Base-by-base conservation (phyloP, 306 rosid species). In the Ormosia emarginata region DNA sequence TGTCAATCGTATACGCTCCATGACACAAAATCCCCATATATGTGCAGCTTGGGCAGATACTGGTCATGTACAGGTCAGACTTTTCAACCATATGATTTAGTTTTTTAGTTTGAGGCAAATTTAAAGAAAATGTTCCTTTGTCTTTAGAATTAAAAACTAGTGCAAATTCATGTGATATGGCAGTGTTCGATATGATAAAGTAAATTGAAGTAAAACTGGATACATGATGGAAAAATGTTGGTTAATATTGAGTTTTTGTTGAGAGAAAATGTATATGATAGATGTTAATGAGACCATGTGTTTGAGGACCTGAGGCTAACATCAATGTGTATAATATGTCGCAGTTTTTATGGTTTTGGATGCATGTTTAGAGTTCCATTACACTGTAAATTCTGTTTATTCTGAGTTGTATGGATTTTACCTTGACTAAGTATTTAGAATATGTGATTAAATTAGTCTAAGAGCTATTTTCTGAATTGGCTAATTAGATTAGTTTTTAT, bases 31-130 rank as follows among this genome's bases (percentile, higher is more conserved):
- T 71, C 97, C 98, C 24, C 94, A 90, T 59, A 92, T 93, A 70
- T 95, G 93, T 89, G 99, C 99, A 71, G 85, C 96, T 74, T 95
- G 99, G 99, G 89, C 91, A 15, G 99, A 95, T 81, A 76, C 84
- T 52, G 96, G 98, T 86, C 81, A 83, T 82, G 94, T 92, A 44
- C 94, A 95, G 97, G 99, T 95, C 39, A 73, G 89, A 75, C 47
- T 84, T 82, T 37, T 56, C 50, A 40, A 37, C 56, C 57, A 52
- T 46, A 52, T 36, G 32, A 53, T 46, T 55, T 79, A 2, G 47
- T 65, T 79, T 79, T 44, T 12, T 10, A 14, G 33, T 41, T 83
- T 33, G 7, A 15, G 11, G 15, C 17, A 2, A 18, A 37, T 65
- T 64, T 50, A 50, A 47, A 63, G 37, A 50, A 50, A 14, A 32